Evolutionary conservation across 805 yeast species (phyloP).

Genomic region (Saccharomycopsis capsularis): DNA sequence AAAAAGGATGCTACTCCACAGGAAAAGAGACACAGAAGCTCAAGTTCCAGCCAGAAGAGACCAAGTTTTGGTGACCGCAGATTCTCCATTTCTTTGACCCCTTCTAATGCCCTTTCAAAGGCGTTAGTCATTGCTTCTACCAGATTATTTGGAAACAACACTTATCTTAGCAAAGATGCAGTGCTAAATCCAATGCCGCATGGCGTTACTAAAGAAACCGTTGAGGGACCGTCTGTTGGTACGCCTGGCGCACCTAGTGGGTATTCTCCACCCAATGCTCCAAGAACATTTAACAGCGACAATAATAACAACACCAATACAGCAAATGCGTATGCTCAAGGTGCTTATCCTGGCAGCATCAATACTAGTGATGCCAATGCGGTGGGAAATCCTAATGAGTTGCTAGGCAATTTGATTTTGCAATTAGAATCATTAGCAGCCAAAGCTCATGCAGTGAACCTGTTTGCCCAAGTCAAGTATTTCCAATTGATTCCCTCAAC

Average conservation of each 20-base stretch:
- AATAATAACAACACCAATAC: conserved; percentile 15
- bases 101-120: conserved; percentile 81
- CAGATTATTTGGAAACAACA: conserved; percentile 60
- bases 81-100: conserved; percentile 60
- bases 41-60: conserved; percentile 42
- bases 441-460: conserved; percentile 80
- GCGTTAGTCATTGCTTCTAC: conserved; percentile 87
- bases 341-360: conserved; percentile 23
- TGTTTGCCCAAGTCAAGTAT: conserved; percentile 88
- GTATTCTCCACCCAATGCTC: not conserved
- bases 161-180: conserved; percentile 14
- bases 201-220: not conserved
- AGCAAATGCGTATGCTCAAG: conserved; percentile 28
- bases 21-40: conserved; percentile 33
- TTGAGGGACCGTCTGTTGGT: too few species aligned
- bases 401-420: conserved; percentile 29
- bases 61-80: conserved; percentile 56
- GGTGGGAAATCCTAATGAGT: conserved; percentile 19
- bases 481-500: conserved; percentile 77
- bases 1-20: conserved; percentile 3
- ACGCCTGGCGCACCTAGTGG: not conserved
- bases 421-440: conserved; percentile 73
- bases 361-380: not conserved
- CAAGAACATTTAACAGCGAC: conserved; percentile 14
- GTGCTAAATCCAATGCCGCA: not conserved